Evolutionary conservation across 192 early-diverging fungal species (phyloP).

Genomic region (Fimicolochytrium jonesii): DNA sequence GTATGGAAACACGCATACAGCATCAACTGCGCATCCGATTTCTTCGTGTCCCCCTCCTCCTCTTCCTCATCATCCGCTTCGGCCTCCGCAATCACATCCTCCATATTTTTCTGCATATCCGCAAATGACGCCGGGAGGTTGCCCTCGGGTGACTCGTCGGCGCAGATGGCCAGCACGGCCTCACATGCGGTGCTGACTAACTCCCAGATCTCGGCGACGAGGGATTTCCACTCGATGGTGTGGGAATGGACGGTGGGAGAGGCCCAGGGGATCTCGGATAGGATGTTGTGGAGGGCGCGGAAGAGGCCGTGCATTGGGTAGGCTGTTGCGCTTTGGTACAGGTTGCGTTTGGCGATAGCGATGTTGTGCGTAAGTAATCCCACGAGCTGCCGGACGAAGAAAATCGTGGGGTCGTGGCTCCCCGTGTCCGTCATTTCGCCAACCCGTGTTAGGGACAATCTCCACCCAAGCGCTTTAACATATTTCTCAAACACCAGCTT

Average conservation of each 20-base stretch:
- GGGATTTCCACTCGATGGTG: slow-evolving; percentile 6
- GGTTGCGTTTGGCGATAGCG: slow-evolving; percentile 37
- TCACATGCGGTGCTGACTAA: slow-evolving; percentile 23
- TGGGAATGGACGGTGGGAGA: background rate
- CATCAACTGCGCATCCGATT: slow-evolving; percentile 79
- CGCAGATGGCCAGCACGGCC: slow-evolving; percentile 29
- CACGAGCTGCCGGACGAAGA: slow-evolving; percentile 51
- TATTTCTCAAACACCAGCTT: slow-evolving; percentile 77
- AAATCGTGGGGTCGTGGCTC: background rate
- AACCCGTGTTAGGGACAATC: background rate
- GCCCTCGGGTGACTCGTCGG: slow-evolving; percentile 61
- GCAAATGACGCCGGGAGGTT: slow-evolving; percentile 77
- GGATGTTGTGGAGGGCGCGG: slow-evolving; percentile 47
- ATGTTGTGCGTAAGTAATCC: slow-evolving; percentile 46
- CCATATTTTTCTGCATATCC: slow-evolving; percentile 47
- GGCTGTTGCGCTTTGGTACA: slow-evolving; percentile 45
- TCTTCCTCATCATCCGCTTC: slow-evolving; percentile 22
- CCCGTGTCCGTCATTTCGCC: background rate
- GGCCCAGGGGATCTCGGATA: slow-evolving; percentile 22
- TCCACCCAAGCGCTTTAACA: slow-evolving; percentile 35
- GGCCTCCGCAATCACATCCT: slow-evolving; percentile 37
- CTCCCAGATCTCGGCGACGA: slow-evolving; percentile 4
- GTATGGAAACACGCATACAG: slow-evolving; percentile 89
- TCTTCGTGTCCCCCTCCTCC: slow-evolving; percentile 34
- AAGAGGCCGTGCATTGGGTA: slow-evolving; percentile 58